These are phyloP conservation scores for Parasitella parasitica DNA, from an alignment of 371 early-diverging fungal genomes.

Conservation along the genomic window DNA sequence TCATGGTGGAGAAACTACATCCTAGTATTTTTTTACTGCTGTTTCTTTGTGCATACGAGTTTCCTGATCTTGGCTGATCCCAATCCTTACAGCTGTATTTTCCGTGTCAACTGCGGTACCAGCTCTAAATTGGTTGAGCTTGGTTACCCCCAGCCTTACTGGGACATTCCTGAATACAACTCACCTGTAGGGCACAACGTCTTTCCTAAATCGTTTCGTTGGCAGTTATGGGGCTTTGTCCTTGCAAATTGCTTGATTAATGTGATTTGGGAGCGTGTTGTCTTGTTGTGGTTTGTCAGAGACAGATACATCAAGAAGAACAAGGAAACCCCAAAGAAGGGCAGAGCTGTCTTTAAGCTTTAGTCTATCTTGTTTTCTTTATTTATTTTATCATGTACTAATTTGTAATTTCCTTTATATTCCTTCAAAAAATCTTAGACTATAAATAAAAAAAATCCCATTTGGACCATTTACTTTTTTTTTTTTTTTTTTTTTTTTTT, in stretches of 20 bases:
- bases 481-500: neutral
- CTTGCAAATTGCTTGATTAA: constrained; percentile 38
- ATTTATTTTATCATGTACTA: neutral
- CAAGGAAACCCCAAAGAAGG: constrained; percentile 13
- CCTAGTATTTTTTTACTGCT: constrained; percentile 55
- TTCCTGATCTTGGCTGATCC: constrained; percentile 64
- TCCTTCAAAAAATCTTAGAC: neutral
- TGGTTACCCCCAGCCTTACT: constrained; percentile 52
- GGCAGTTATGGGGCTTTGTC: constrained; percentile 55
- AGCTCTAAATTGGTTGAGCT: constrained; percentile 38
- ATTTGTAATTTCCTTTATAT: constrained; percentile 1
- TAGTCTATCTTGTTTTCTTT: constrained; percentile 7
- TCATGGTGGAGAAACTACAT: constrained; percentile 63
- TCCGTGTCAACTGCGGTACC: constrained; percentile 79
- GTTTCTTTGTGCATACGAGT: constrained; percentile 56
- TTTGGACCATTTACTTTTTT: neutral
- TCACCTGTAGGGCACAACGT: constrained; percentile 67
- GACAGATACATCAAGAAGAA: constrained; percentile 25
- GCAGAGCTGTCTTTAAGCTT: constrained; percentile 26
- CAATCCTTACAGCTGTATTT: constrained; percentile 69
- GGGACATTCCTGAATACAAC: constrained; percentile 59
- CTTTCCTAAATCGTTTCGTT: constrained; percentile 66
- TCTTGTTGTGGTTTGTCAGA: constrained; percentile 55
- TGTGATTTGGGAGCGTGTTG: constrained; percentile 50
- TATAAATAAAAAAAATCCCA: no score